Conservation (phyloP, 768 basidiomycete species). For the Leccinum boreale region DNA sequence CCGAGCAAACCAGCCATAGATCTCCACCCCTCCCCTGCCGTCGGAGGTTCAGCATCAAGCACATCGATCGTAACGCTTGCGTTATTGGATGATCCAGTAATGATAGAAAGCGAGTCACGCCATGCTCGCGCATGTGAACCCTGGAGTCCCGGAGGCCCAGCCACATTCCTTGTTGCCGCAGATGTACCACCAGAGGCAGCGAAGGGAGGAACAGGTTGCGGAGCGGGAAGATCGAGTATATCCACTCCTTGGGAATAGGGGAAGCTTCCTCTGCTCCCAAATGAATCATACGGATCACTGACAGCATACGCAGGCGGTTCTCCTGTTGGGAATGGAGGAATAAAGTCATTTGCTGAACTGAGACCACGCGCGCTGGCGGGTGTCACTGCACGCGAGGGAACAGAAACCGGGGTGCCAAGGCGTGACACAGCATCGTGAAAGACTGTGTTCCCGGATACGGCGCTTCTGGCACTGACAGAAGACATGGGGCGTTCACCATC, state of each 20-base stretch:
- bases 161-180: constrained; percentile 13
- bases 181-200: constrained; percentile 35
- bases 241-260: constrained; percentile 37
- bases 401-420: constrained; percentile 39
- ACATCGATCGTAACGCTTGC: constrained; percentile 50
- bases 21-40: constrained; percentile 60
- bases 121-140: constrained; percentile 29
- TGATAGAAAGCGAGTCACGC: constrained; percentile 35
- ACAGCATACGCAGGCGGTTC: constrained; percentile 32
- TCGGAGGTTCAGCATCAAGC: constrained; percentile 67
- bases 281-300: constrained; percentile 28
- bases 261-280: constrained; percentile 24
- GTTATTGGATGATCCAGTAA: constrained; percentile 30
- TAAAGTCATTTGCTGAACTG: constrained; percentile 2
- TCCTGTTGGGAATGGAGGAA: constrained; percentile 18
- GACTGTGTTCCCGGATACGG: constrained; percentile 49
- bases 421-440: constrained; percentile 62
- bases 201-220: constrained; percentile 54
- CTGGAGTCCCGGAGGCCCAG: constrained; percentile 39
- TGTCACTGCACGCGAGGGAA: constrained; percentile 46
- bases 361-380: constrained; percentile 34
- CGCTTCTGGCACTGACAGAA: constrained; percentile 52
- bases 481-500: constrained; percentile 56
- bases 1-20: constrained; percentile 36
- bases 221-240: constrained; percentile 55